Base-by-base conservation (phyloP, 148 eudicot genomes). In the Dianthus caryophyllus region DNA sequence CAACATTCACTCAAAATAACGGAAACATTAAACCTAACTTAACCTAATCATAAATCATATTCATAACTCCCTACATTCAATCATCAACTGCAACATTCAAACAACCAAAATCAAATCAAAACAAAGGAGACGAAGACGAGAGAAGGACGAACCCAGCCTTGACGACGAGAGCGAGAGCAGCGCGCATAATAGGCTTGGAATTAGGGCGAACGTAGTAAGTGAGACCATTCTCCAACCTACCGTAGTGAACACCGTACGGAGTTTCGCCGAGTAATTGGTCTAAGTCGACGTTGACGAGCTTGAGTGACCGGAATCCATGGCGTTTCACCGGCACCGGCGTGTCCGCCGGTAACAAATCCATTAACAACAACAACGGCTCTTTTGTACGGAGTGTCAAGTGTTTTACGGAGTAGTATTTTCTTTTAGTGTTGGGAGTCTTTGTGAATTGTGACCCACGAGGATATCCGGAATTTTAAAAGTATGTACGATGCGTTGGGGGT, bases 161-260 rank as follows among this genome's bases (percentile, higher is more conserved):
- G 53, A 89, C 92, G 14, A 84, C 97, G 30, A 90, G 95, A 53
- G 97, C 91, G 26, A 90, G 89, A 72, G 97, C 97, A 49, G 97
- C 97, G 33, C 97, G 78, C 97, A 90, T 85, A 66, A 74, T 85
- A 46, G 97, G 97, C 72, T 88, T 90, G 41, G 91, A 79, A 77
- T 88, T 90, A 74, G 82, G 78, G 41, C 97, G 86, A 41, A 90
- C 97, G 63, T 90, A 90, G 69, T 90, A 90, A 44, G 76, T 66
- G 53, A 90, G 85, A 3, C 97, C 97, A 49, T 87, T 90, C 0
- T 75, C 83, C 58, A 90, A 91, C 70, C 58, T 77, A 43, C 97
- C 97, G 61, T 81, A 85, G 8, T 84, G 84, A 30, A 76, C 97
- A 21, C 87, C 97, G 61, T 73, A 80, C 6, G 95, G 97, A 43